Evolutionary conservation across 768 basidiomycete genomes (phyloP), one percentile per base, ranked within the genome.

Genomic region (Lentinula raphanica): DNA sequence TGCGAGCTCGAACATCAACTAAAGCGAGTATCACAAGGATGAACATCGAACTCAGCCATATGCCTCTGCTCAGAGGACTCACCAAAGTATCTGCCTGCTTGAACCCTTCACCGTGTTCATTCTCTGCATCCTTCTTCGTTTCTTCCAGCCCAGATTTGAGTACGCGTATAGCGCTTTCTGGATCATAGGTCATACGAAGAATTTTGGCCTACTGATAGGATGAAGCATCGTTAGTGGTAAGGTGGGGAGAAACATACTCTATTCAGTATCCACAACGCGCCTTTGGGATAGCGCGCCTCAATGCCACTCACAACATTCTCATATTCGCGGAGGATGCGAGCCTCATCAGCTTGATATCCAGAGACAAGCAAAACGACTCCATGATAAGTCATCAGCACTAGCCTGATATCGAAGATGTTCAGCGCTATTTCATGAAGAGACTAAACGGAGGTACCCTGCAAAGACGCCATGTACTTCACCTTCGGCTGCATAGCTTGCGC

Each of bases 321-420:
- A 64, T 90, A 90, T 63, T 86, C 82, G 54, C 72, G 76, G 40
- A 91, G 63, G 7, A 88, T 84, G 42, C 80, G 79, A 39, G 74
- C 73, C 65, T 87, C 87, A 60, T 93, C 83, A 0, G 89, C 88
- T 65, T 89, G 90, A 63, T 84, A 93, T 1, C 90, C 90, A 5
- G 86, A 76, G 29, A 89, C 66, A 0, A 88, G 78, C 2, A 92
- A 76, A 4, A 91, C 81, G 51, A 85, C 78, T 27, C 90, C 87
- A 54, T 88, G 76, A 65, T 91, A 92, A 3, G 88, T 87, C 88
- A 93, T 92, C 7, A 93, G 70, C 0, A 88, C 81, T n/a, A 92
- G 72, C 13, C 87, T 88, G 56, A 17, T 40, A 17, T 29, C 15
- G 29, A 64, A 48, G 48, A 25, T 53, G 50, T 11, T 62, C 9